Conservation (phyloP, 2,329 filamentous ascomycete genomes). For the Epicoccum nigrum region DNA sequence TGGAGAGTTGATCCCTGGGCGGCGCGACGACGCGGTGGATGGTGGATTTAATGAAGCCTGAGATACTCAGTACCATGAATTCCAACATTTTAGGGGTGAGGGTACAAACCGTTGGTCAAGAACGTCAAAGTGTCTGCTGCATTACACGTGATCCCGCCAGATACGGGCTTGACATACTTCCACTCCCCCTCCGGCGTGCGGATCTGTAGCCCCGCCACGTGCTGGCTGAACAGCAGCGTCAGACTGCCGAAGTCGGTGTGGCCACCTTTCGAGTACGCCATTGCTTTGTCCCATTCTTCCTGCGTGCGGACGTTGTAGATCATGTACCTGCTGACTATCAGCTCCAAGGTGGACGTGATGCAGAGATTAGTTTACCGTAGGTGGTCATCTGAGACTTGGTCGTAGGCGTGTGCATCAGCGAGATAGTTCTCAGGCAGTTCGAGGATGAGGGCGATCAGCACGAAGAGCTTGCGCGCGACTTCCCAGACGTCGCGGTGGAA, state of each 20-base stretch:
- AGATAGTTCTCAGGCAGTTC: constrained; percentile 26
- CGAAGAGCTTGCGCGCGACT: constrained; percentile 54
- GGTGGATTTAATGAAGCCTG: constrained; percentile 53
- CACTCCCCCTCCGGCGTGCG: constrained; percentile 39
- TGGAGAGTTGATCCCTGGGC: constrained; percentile 55
- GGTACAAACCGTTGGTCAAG: constrained; percentile 47
- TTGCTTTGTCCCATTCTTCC: constrained; percentile 42
- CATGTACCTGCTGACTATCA: constrained; percentile 17
- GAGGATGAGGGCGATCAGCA: constrained; percentile 38
- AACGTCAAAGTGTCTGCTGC: constrained; percentile 48
- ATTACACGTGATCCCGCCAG: constrained; percentile 48
- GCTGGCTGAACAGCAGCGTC: constrained; percentile 64
- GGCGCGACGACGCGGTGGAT: constrained; percentile 58
- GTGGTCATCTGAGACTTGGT: constrained; percentile 23
- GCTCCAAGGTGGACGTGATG: background rate
- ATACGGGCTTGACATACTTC: constrained; percentile 49
- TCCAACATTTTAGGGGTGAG: too few relatives aligned
- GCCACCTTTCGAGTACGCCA: constrained; percentile 48
- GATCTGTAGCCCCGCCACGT: constrained; percentile 63
- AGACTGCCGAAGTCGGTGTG: constrained; percentile 64
- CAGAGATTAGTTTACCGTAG: constrained; percentile 8
- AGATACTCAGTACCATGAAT: too few relatives aligned
- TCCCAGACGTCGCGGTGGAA: constrained; percentile 37
- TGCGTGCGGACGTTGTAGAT: constrained; percentile 25
- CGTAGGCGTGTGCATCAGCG: constrained; percentile 24